Conservation (phyloP, 345 rosid species). For the Dipteronia dyeriana region DNA sequence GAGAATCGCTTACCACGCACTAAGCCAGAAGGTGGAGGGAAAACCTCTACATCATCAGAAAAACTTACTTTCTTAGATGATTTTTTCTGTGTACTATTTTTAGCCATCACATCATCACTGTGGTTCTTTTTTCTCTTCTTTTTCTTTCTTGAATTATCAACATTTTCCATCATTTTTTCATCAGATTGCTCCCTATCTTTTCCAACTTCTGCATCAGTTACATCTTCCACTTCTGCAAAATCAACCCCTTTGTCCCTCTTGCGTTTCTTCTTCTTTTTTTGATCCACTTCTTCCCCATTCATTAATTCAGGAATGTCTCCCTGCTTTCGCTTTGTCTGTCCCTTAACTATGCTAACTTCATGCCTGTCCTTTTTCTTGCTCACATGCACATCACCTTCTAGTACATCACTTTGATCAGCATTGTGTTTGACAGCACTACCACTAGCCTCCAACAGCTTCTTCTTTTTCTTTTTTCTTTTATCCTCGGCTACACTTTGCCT, state of each 20-base stretch:
- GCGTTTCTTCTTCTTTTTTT: not conserved
- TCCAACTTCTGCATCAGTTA: constrained; percentile 15
- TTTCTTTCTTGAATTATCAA: constrained; percentile 14
- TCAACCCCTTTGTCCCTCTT: constrained; percentile 28
- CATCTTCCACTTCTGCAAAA: not conserved
- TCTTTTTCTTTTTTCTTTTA: not conserved
- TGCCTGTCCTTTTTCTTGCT: constrained; percentile 9
- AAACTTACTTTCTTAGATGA: constrained; percentile 64
- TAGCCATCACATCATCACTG: not conserved
- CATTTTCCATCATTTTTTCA: constrained; percentile 7
- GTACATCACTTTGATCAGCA: constrained; percentile 3
- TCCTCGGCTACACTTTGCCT: not conserved
- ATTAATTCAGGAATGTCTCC: no score
- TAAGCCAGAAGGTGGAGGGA: constrained; percentile 41
- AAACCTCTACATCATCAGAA: constrained; percentile 60
- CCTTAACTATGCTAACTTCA: not conserved
- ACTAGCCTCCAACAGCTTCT: not conserved
- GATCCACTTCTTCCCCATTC: not conserved
- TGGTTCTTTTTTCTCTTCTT: constrained; percentile 25
- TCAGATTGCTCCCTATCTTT: not conserved
- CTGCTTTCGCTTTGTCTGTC: no score
- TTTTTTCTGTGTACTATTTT: constrained; percentile 13
- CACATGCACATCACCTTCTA: not conserved
- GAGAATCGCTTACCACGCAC: constrained; percentile 73
- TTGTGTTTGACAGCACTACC: not conserved